Evolutionary conservation across 345 rosid species (phyloP).

Genomic region (Camelina neglecta): DNA sequence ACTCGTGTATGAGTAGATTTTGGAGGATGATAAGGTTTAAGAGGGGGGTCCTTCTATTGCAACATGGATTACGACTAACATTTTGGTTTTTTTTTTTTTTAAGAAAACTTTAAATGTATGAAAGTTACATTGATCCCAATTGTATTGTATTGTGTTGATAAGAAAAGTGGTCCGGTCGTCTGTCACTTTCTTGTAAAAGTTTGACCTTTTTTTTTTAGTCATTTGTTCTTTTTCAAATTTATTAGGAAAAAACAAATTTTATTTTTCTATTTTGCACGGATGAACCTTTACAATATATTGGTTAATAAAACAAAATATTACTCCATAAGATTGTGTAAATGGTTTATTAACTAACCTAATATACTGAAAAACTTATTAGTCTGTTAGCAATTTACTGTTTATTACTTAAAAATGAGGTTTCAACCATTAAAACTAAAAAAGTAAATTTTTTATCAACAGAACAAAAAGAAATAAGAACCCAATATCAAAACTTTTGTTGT

Average conservation of each 20-base stretch:
- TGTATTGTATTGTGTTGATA: neutral
- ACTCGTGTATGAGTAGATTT: constrained; percentile 43
- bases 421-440: no score
- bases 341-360: neutral
- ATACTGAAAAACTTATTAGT: no score
- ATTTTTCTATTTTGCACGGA: neutral
- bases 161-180: constrained; percentile 1
- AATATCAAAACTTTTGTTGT: no score
- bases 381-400: no score
- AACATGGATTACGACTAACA: constrained; percentile 40
- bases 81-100: neutral
- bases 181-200: constrained; percentile 39
- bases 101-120: neutral
- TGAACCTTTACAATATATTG: neutral
- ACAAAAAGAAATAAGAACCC: no score
- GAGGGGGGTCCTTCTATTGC: constrained; percentile 19
- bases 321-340: neutral
- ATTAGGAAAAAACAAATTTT: neutral
- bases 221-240: neutral
- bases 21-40: neutral
- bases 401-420: no score
- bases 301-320: neutral
- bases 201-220: constrained; percentile 9
- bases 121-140: constrained; percentile 1
- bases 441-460: no score